A percentile compares a stretch with the other conserved stretches of the same genome.
phyloP scores from a whole-genome alignment of 2,329 filamentous ascomycete species.

The Cytospora leucostoma region DNA sequence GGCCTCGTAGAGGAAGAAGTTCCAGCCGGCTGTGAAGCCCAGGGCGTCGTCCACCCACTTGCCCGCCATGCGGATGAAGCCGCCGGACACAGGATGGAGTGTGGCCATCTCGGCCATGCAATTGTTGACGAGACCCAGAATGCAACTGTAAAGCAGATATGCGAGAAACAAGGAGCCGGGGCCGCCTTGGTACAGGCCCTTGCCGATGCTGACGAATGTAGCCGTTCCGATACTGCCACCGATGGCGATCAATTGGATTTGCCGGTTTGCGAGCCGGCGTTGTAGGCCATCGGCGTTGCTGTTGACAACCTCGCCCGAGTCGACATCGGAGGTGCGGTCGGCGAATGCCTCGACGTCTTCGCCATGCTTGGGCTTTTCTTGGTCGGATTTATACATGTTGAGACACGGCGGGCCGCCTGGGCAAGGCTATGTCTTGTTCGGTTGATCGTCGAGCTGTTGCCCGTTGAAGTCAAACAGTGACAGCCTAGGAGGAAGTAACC shows the following conservation, averaged over 20 bases:
- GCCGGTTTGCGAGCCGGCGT: constrained; percentile 53
- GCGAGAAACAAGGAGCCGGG: constrained; percentile 58
- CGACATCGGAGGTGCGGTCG: constrained; percentile 7
- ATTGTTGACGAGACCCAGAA: constrained; percentile 66
- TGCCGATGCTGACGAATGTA: constrained; percentile 63
- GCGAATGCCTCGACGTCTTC: constrained; percentile 19
- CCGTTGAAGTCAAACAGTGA: neutral
- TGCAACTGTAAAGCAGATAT: constrained; percentile 55
- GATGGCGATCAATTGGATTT: constrained; percentile 61
- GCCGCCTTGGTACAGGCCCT: constrained; percentile 49
- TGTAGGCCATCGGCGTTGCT: constrained; percentile 38
- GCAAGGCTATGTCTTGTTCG: neutral
- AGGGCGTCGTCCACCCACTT: constrained; percentile 67
- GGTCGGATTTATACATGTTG: constrained; percentile 14
- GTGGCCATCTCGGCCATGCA: constrained; percentile 65
- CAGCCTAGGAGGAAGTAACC: neutral
- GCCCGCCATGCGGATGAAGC: constrained; percentile 65
- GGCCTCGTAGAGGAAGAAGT: constrained; percentile 47
- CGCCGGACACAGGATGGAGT: constrained; percentile 63
- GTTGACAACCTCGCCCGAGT: constrained; percentile 9
- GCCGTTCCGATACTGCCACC: constrained; percentile 60
- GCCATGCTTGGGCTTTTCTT: constrained; percentile 19
- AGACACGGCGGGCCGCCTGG: neutral
- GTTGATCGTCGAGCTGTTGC: neutral
- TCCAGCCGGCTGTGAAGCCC: constrained; percentile 56